Conservation (phyloP, 2,329 filamentous ascomycete species). For the Ascochyta koolunga region DNA sequence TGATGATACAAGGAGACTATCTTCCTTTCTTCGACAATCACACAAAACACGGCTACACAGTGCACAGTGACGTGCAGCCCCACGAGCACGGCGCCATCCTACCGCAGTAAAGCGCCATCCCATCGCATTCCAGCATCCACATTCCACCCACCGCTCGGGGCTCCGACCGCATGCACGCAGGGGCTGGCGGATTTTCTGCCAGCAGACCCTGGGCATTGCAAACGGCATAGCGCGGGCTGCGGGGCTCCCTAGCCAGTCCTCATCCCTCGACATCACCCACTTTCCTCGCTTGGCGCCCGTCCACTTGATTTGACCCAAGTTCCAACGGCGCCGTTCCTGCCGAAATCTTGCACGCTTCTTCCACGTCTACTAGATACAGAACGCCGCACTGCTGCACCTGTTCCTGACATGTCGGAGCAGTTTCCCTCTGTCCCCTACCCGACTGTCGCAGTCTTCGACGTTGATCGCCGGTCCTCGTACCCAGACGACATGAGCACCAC, state of each 20-base stretch:
- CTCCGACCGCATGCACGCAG: constrained; percentile 17
- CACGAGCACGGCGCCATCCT: too few species aligned
- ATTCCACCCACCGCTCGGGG: constrained; percentile 20
- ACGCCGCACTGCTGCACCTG: constrained; percentile 20
- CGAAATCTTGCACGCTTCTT: constrained; percentile 22
- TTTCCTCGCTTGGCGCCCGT: constrained; percentile 29
- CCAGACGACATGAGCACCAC: constrained; percentile 47
- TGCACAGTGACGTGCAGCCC: constrained; percentile 10
- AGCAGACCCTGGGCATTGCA: constrained; percentile 27
- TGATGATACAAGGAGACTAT: too few species aligned
- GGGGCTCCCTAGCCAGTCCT: constrained; percentile 23
- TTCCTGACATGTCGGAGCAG: constrained; percentile 26
- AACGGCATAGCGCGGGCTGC: constrained; percentile 21
- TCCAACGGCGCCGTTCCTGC: constrained; percentile 28
- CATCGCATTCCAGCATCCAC: constrained; percentile 19
- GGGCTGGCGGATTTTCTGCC: constrained; percentile 26
- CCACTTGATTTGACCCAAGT: constrained; percentile 33
- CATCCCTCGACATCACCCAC: constrained; percentile 30
- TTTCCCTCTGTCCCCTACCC: constrained; percentile 37
- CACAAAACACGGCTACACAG: too few species aligned
- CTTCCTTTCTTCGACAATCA: too few species aligned
- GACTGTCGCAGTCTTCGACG: constrained; percentile 26
- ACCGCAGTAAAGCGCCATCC: too few species aligned
- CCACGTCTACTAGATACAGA: constrained; percentile 25
- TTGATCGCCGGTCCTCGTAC: constrained; percentile 28